A percentile compares a stretch with the other conserved stretches of the same genome.
These are phyloP conservation scores for Talaromyces sp. DNA, from an alignment of 2,329 filamentous ascomycete genomes.

Conservation along the genomic window DNA sequence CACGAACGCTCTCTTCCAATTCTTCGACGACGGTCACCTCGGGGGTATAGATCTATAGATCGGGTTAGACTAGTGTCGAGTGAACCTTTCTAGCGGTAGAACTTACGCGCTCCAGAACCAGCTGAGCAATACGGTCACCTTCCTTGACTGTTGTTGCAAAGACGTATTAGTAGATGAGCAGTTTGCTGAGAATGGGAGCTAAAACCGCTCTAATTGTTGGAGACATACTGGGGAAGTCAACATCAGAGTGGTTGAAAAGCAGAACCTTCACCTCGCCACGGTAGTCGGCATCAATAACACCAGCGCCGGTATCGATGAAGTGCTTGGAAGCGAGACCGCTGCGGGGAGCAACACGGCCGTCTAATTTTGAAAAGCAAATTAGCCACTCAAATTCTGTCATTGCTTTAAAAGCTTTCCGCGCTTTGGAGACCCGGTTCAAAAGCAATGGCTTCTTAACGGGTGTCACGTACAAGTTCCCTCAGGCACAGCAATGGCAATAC, in stretches of 20 bases:
- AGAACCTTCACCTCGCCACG: slow-evolving; percentile 91
- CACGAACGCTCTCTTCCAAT: slow-evolving; percentile 86
- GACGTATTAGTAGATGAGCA: background rate
- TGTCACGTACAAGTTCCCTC: slow-evolving; percentile 76
- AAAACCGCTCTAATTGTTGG: background rate
- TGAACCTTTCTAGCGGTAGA: no score
- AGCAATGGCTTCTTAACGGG: no score
- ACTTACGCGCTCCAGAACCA: slow-evolving; percentile 79
- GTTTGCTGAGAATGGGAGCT: background rate
- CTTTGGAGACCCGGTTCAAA: background rate
- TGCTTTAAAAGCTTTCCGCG: background rate
- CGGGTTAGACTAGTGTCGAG: background rate
- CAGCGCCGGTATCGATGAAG: slow-evolving; percentile 93
- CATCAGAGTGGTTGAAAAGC: slow-evolving; percentile 87
- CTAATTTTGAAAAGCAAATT: slow-evolving; percentile 48
- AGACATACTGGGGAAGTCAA: slow-evolving; percentile 65
- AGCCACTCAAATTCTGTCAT: background rate
- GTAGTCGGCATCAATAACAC: slow-evolving; percentile 98
- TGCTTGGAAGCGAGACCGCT: slow-evolving; percentile 92
- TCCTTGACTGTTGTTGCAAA: slow-evolving; percentile 60
- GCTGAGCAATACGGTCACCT: slow-evolving; percentile 90
- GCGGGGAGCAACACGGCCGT: slow-evolving; percentile 86
- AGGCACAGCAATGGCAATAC: slow-evolving; percentile 87
- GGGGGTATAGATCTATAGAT: slow-evolving; percentile 76
- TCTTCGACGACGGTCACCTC: slow-evolving; percentile 87